These are phyloP conservation scores for Rubus parviflorus DNA, from an alignment of 306 rosid genomes.

Conservation along the genomic window DNA sequence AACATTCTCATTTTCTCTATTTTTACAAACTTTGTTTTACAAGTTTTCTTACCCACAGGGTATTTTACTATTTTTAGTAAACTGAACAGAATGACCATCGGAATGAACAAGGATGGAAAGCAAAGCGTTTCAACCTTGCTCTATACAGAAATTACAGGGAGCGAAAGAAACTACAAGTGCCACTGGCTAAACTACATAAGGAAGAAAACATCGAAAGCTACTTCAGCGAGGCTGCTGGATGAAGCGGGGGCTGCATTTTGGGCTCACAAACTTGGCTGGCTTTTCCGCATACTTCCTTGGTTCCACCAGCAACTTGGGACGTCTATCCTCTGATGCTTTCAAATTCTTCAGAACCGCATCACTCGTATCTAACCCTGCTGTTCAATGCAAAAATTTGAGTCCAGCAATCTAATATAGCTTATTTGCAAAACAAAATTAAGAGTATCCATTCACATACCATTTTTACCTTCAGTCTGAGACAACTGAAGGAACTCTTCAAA, in stretches of 20 bases:
- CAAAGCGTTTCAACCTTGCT: constrained; percentile 43
- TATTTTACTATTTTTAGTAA: constrained; percentile 17
- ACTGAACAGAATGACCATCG: constrained; percentile 12
- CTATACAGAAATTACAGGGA: constrained; percentile 56
- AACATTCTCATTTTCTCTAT: neutral
- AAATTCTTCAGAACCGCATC: constrained; percentile 26
- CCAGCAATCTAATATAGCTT: neutral
- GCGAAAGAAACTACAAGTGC: constrained; percentile 32
- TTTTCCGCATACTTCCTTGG: constrained; percentile 36
- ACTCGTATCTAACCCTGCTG: constrained; percentile 23
- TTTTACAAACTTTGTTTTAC: constrained; percentile 31
- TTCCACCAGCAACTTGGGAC: constrained; percentile 27
- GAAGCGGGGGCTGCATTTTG: constrained; percentile 37
- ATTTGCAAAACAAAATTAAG: neutral
- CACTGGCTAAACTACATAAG: constrained; percentile 5
- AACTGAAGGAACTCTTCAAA: constrained; percentile 63
- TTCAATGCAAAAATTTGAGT: neutral
- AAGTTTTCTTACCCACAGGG: constrained; percentile 21
- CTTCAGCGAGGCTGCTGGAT: constrained; percentile 46
- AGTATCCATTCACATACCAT: constrained; percentile 3
- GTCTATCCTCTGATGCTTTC: constrained; percentile 37
- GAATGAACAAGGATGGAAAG: constrained; percentile 35
- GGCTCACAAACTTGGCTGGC: constrained; percentile 37
- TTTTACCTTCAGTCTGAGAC: constrained; percentile 46
- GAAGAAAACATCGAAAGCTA: neutral